Conservation (phyloP, 106 monocot species). For the Cymbidium sinense region DNA sequence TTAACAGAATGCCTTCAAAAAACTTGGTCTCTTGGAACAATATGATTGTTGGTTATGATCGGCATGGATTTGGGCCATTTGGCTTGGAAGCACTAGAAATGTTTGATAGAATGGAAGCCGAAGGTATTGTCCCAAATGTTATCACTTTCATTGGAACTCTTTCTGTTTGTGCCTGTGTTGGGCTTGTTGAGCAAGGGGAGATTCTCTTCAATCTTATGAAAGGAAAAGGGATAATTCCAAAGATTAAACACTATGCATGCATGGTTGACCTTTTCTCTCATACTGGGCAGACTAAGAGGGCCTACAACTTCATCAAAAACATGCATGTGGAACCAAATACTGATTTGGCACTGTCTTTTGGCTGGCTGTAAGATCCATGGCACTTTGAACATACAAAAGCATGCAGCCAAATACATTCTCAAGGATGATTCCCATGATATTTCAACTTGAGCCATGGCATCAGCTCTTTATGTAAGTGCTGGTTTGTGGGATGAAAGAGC, state of each 20-base stretch:
- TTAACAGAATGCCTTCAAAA: constrained; percentile 9
- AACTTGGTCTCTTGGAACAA: constrained; percentile 32
- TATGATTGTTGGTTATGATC: constrained; percentile 28
- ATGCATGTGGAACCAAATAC: constrained; percentile 27
- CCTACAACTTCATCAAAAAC: constrained; percentile 21
- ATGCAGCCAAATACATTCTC: constrained; percentile 17
- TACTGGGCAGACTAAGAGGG: constrained; percentile 12
- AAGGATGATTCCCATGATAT: constrained; percentile 12
- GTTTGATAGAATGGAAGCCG: constrained; percentile 15
- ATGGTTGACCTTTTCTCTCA: constrained; percentile 33
- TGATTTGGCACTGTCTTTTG: constrained; percentile 26
- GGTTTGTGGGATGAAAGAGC: constrained; percentile 14
- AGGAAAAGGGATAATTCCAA: constrained; percentile 7
- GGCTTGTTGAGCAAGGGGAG: constrained; percentile 20
- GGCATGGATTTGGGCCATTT: constrained; percentile 28
- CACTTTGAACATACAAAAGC: constrained; percentile 6
- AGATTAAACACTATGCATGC: constrained; percentile 28
- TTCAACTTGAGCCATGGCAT: constrained; percentile 18
- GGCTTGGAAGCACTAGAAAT: constrained; percentile 16
- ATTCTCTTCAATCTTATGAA: constrained; percentile 15
- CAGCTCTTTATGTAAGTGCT: constrained; percentile 11
- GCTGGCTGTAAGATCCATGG: constrained; percentile 23
- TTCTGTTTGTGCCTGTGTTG: constrained; percentile 24
- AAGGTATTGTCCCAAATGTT: constrained; percentile 11
- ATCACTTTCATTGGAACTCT: constrained; percentile 30